Conservation (phyloP, 2,329 filamentous ascomycete species). For the Penicillium fuscoglaucum region DNA sequence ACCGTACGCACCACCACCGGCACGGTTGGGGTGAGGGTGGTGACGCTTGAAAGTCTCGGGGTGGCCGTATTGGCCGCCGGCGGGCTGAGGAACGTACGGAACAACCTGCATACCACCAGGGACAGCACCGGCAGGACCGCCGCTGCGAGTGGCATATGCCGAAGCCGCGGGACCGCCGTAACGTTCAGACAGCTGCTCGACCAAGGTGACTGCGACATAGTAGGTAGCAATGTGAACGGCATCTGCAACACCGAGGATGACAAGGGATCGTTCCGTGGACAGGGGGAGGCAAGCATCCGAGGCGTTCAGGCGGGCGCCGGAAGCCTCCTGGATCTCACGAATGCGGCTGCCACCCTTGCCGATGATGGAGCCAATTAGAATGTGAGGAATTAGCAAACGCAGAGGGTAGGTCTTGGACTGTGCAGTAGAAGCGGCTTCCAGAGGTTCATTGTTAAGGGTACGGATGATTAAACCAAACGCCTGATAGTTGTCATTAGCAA, state of each 20-base stretch:
- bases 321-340: constrained; percentile 97
- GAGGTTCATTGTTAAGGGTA: constrained; percentile 93
- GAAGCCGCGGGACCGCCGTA: constrained; percentile 95
- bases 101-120: constrained; percentile 98
- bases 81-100: constrained; percentile 92
- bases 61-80: constrained; percentile 87
- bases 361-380: constrained; percentile 97
- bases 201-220: constrained; percentile 96
- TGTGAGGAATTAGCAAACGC: constrained; percentile 90
- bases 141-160: constrained; percentile 94
- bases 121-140: constrained; percentile 87
- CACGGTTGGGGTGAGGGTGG: constrained; percentile 70
- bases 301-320: constrained; percentile 91
- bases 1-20: constrained; percentile 71
- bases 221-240: constrained; percentile 98
- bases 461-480: constrained; percentile 98
- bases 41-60: constrained; percentile 80
- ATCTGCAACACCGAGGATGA: constrained; percentile 96
- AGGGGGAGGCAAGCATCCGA: constrained; percentile 92
- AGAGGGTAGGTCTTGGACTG: constrained; percentile 98
- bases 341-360: constrained; percentile 95
- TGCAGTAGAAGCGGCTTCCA: constrained; percentile 81
- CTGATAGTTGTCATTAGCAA: constrained; percentile 47
- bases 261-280: constrained; percentile 94
- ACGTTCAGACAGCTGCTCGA: constrained; percentile 94